These are phyloP conservation scores for Iberis amara DNA, from an alignment of 441 rosid genomes.

Conservation along the genomic window DNA sequence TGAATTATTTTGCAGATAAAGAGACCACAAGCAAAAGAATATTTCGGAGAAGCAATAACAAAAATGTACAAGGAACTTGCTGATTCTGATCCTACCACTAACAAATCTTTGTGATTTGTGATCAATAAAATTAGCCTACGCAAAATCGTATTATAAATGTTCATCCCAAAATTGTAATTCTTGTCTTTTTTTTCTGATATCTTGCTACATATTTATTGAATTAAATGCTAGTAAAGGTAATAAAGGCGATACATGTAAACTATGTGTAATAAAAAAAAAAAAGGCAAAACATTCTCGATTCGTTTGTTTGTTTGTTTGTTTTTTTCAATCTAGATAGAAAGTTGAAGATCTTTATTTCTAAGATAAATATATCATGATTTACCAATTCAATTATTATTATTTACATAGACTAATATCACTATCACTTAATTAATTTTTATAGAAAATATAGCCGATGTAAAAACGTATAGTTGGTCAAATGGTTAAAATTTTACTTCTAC, in stretches of 20 bases:
- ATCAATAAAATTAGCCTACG: not conserved
- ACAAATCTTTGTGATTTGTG: slow-evolving; percentile 32
- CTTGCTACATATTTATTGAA: slow-evolving; percentile 17
- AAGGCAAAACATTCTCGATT: not conserved
- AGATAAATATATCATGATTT: too few relatives aligned
- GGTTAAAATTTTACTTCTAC: too few relatives aligned
- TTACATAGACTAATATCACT: too few relatives aligned
- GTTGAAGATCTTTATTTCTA: too few relatives aligned
- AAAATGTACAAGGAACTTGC: slow-evolving; percentile 72
- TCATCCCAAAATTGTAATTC: slow-evolving; percentile 17
- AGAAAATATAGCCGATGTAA: too few relatives aligned
- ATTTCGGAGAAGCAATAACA: slow-evolving; percentile 59
- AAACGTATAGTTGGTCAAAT: too few relatives aligned
- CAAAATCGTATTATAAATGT: not conserved
- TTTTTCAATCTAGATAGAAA: too few relatives aligned
- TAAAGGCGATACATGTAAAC: slow-evolving; percentile 4
- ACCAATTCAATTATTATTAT: too few relatives aligned
- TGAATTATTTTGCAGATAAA: slow-evolving; percentile 59
- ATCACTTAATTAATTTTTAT: too few relatives aligned
- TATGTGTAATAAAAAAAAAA: slow-evolving; percentile 1
- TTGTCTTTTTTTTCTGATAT: slow-evolving; percentile 3
- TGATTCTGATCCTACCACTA: slow-evolving; percentile 45
- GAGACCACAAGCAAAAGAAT: slow-evolving; percentile 93
- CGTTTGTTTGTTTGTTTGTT: too few relatives aligned
- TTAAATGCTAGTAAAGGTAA: slow-evolving; percentile 23